Percentiles rank a stretch among this genome's conserved stretches.
These are phyloP conservation scores for Ceratobasidium sp. DNA, from an alignment of 1,284 basidiomycete species.

Conservation along the genomic window DNA sequence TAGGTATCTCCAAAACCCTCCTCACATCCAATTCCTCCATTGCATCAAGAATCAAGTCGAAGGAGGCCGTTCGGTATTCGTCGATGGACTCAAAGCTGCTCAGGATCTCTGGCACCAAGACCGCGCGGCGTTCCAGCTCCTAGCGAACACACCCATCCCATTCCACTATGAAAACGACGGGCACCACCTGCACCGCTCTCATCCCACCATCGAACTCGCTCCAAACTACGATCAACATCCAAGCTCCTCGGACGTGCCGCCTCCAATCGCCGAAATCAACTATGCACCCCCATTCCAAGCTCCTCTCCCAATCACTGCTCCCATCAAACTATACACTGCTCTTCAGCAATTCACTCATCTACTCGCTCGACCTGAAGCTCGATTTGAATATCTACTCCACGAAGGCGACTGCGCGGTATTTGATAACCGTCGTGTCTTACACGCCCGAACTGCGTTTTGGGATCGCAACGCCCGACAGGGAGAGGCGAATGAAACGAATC, in stretches of 20 bases:
- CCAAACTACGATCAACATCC: conserved; percentile 47
- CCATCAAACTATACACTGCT: conserved; percentile 73
- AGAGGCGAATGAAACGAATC: conserved; percentile 66
- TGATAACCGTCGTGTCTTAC: conserved; percentile 91
- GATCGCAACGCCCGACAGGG: conserved; percentile 52
- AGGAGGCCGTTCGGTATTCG: conserved; percentile 91
- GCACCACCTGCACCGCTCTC: conserved; percentile 82
- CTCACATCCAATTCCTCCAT: conserved; percentile 92
- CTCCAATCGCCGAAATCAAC: conserved; percentile 76
- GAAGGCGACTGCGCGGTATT: conserved; percentile 93
- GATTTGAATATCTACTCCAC: conserved; percentile 75
- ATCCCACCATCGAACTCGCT: conserved; percentile 82
- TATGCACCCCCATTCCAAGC: conserved; percentile 98
- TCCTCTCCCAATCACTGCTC: conserved; percentile 69
- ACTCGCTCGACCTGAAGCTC: conserved; percentile 69
- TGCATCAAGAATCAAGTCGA: conserved; percentile 85
- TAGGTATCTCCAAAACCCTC: conserved; percentile 90
- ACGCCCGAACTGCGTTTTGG: conserved; percentile 85
- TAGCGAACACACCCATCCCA: conserved; percentile 75
- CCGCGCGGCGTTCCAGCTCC: conserved; percentile 70
- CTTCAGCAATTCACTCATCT: conserved; percentile 73
- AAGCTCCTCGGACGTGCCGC: conserved; percentile 48
- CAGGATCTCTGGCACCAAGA: conserved; percentile 66
- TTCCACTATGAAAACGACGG: conserved; percentile 95
- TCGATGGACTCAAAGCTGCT: conserved; percentile 83